phyloP scores from a whole-genome alignment of 2,329 filamentous ascomycete genomes.

The Lecanicillium sp. region DNA sequence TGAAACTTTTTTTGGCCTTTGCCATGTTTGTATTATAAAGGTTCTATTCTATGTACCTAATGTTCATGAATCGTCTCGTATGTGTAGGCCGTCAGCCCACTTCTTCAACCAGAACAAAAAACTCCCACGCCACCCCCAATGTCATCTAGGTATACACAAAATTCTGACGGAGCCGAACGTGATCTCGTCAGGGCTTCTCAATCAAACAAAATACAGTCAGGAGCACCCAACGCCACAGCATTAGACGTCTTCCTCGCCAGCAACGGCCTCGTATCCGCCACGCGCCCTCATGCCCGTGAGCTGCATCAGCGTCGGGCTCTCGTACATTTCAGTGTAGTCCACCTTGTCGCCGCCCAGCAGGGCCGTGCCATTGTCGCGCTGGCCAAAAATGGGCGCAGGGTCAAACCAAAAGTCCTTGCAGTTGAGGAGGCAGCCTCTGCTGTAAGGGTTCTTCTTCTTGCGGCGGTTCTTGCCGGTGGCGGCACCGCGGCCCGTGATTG shows the following conservation, averaged over 20 bases:
- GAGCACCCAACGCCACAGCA: background rate
- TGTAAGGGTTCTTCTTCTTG: constrained; percentile 73
- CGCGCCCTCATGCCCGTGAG: constrained; percentile 41
- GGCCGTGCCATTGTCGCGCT: constrained; percentile 65
- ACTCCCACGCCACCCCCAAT: background rate
- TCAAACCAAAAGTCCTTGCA: constrained; percentile 98
- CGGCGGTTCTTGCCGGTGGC: constrained; percentile 50
- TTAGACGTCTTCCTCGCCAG: constrained; percentile 39
- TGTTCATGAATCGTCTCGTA: constrained; percentile 12
- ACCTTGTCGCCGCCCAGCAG: constrained; percentile 72
- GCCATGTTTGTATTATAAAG: constrained; percentile 9
- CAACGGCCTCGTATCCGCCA: constrained; percentile 59
- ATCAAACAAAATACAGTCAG: background rate
- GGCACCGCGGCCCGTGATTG: constrained; percentile 76
- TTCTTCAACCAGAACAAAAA: background rate
- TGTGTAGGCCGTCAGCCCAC: too few relatives aligned
- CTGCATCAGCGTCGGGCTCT: constrained; percentile 68
- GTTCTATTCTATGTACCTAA: constrained; percentile 4
- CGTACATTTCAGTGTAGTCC: constrained; percentile 87
- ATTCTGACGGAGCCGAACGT: too few relatives aligned
- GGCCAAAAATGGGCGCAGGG: constrained; percentile 72
- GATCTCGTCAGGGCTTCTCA: too few relatives aligned
- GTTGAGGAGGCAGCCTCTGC: constrained; percentile 74
- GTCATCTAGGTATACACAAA: background rate
- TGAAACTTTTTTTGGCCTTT: too few relatives aligned